A percentile compares a stretch with the other conserved stretches of the same genome.
These are phyloP conservation scores for Rhizopogon salebrosus DNA, from an alignment of 768 basidiomycete genomes.

Conservation along the genomic window DNA sequence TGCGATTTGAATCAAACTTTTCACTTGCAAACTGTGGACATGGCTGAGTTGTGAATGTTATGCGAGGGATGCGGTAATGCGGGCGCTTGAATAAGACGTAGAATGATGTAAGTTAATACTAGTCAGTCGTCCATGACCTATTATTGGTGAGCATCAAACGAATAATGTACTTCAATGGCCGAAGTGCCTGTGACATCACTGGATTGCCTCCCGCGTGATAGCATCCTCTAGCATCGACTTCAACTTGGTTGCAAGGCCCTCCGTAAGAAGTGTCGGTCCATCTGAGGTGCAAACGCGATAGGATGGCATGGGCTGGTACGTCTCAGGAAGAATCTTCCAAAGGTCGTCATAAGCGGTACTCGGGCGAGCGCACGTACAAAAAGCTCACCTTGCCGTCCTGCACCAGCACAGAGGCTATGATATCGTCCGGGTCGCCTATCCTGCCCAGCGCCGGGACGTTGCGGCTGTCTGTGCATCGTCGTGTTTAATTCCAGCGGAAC, in stretches of 20 bases:
- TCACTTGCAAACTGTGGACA: not conserved
- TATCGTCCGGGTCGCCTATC: conserved; percentile 82
- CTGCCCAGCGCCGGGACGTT: conserved; percentile 72
- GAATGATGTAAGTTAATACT: not conserved
- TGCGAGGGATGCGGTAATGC: no score
- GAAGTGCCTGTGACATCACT: not conserved
- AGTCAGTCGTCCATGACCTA: not conserved
- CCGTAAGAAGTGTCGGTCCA: conserved; percentile 64
- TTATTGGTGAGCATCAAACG: not conserved
- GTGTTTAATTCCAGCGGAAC: not conserved
- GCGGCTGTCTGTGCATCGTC: conserved; percentile 47
- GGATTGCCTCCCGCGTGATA: conserved; percentile 24
- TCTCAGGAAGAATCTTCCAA: conserved; percentile 56
- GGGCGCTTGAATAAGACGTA: not conserved
- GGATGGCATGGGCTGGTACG: conserved; percentile 80
- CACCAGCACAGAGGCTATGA: conserved; percentile 71
- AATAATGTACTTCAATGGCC: not conserved
- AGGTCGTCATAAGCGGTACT: not conserved
- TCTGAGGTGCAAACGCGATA: conserved; percentile 78
- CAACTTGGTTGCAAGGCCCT: conserved; percentile 54
- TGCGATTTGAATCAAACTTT: not conserved
- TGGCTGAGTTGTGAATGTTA: not conserved
- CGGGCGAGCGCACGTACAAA: not conserved
- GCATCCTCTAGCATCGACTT: conserved; percentile 30
- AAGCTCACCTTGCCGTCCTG: conserved; percentile 55